Evolutionary conservation across 1,284 basidiomycete genomes (phyloP), one percentile per base, ranked within the genome.

Genomic region (Peniophora sp.): DNA sequence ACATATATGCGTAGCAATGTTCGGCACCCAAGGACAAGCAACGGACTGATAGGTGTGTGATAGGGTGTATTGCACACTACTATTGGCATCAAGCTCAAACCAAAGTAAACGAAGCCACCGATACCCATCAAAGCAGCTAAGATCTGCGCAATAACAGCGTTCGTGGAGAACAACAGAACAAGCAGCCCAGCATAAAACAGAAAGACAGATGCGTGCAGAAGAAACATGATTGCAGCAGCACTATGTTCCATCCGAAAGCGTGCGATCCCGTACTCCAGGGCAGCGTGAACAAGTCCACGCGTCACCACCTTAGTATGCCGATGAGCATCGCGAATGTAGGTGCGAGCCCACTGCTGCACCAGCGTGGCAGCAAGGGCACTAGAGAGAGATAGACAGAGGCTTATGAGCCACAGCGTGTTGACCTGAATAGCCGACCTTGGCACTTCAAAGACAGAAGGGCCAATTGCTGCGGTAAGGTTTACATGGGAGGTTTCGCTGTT

Each of bases 151-250:
- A 73, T 60, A 11, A 50, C 53, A 14, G 54, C 20, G 52, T 71
- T 69, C 22, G 72, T 60, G 11, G 66, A 61, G 19, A 56, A 57
- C 24, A 74, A 57, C 49, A 72, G 72, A 24, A 65, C 64, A 20
- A 69, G 61, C 11, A 74, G 61, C 12, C 70, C 71, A 2, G 65
- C 66, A 43, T 72, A 69, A 54, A 73, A 73, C 3, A 73, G 58
- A 27, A 71, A 63, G 14, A 73, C 60, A 2, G 71, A 70, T 2
- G 66, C 55, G 52, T 72, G 71, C 9, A 74, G 61, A 19, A 74
- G 62, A 35, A 66, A 61, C 1, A 71, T 70, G 23, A 73, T 70
- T n/a, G 62, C 55, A 41, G 69, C 66, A 2, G 71, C 70, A 6
- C 72, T 59, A 16, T 63, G 58, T 22, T 63, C 57, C 65, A 72